Percentiles rank a stretch among this genome's conserved stretches.
Conservation (phyloP, 805 yeast species). For the Komagataella populi region DNA sequence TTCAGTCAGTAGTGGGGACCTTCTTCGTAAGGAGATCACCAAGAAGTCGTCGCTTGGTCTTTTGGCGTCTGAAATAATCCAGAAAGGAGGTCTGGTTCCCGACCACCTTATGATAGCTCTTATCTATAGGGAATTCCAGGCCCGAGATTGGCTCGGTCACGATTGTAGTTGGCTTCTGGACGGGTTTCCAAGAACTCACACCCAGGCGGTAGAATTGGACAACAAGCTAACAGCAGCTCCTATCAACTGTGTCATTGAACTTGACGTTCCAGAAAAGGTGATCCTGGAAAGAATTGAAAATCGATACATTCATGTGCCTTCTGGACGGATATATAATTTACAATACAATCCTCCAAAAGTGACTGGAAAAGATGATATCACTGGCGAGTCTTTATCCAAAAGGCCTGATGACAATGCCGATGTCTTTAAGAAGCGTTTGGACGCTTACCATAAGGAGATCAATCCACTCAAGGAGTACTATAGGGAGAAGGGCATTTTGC, state of each 20-base stretch:
- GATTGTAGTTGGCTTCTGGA: constrained; percentile 62
- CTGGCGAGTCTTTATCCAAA: constrained; percentile 76
- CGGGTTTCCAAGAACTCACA: constrained; percentile 79
- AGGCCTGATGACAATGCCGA: constrained; percentile 75
- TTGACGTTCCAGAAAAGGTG: constrained; percentile 76
- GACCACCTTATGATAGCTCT: constrained; percentile 53
- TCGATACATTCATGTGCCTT: constrained; percentile 71
- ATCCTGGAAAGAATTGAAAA: constrained; percentile 73
- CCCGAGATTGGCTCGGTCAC: constrained; percentile 26
- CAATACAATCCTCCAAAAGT: constrained; percentile 83
- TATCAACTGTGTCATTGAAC: constrained; percentile 70
- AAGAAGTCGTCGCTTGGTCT: constrained; percentile 38
- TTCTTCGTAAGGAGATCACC: constrained; percentile 56
- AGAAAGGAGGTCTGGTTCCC: constrained; percentile 58
- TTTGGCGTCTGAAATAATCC: constrained; percentile 41
- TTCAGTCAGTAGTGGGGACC: constrained; percentile 75
- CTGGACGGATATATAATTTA: constrained; percentile 79
- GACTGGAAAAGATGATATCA: constrained; percentile 72
- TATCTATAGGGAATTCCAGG: constrained; percentile 34
- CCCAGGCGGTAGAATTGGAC: constrained; percentile 56
- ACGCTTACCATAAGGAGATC: constrained; percentile 42
- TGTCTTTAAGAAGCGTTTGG: constrained; percentile 55
- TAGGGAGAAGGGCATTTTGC: constrained; percentile 29
- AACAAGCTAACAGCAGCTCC: constrained; percentile 25
- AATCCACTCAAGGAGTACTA: constrained; percentile 59